Conservation (phyloP, 75 land plant genomes). For the Sequoiadendron giganteum region DNA sequence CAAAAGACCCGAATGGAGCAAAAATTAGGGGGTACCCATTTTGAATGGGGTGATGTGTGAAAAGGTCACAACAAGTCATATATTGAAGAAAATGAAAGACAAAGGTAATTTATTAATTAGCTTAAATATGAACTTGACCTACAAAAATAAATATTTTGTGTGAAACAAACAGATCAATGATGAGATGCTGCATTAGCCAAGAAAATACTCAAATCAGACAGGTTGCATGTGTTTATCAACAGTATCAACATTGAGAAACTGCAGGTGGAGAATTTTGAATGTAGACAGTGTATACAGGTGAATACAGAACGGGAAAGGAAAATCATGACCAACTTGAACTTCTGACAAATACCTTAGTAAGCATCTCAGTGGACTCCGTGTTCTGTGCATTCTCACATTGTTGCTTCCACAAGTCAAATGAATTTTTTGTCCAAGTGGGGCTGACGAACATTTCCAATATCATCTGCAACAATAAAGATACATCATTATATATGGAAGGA, state of each 20-base stretch:
- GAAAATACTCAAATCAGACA: neutral
- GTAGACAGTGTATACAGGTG: neutral
- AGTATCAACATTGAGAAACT: neutral
- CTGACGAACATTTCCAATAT: conserved; percentile 48
- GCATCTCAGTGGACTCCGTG: conserved; percentile 70
- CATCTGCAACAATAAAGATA: conserved; percentile 48
- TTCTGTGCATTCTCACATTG: conserved; percentile 63
- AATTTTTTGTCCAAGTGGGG: conserved; percentile 55
- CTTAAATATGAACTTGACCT: neutral
- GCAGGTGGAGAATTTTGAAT: neutral
- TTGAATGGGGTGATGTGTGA: no score
- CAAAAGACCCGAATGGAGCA: no score
- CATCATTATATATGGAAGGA: neutral
- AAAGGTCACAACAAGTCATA: neutral
- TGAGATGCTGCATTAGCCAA: neutral
- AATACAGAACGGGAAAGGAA: neutral
- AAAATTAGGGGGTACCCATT: no score
- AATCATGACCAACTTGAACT: neutral
- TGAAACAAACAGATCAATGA: neutral
- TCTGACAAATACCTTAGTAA: conserved; percentile 64
- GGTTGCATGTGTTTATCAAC: neutral
- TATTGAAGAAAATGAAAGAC: neutral
- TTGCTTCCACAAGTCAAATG: conserved; percentile 53
- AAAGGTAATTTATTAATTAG: neutral
- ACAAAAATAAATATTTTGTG: neutral